phyloP scores from a whole-genome alignment of 176 grass and related monocot species.

The Zoysia japonica region DNA sequence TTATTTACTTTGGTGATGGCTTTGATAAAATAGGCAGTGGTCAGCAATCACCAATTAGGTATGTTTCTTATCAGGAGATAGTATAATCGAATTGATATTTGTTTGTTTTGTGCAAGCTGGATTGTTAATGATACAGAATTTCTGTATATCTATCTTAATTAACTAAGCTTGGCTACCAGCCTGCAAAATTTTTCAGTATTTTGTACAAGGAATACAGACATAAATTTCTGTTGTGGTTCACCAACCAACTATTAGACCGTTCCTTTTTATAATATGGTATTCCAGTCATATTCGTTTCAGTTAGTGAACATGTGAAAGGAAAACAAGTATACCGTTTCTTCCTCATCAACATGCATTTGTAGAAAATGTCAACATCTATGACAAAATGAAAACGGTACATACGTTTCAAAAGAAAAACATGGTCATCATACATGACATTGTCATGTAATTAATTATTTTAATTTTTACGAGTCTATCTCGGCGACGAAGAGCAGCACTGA shows the following conservation, averaged over 20 bases:
- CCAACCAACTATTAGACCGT: neutral
- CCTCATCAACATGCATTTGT: no score
- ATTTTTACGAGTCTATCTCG: neutral
- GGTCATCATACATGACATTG: no score
- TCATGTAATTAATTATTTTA: neutral
- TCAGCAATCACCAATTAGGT: neutral
- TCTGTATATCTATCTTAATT: neutral
- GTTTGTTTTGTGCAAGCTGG: neutral
- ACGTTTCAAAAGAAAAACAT: no score
- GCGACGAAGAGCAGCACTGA: neutral
- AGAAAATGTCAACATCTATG: no score
- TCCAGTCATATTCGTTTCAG: neutral
- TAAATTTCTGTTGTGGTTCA: conserved; percentile 7
- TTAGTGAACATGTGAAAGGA: neutral
- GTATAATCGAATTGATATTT: neutral
- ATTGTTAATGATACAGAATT: neutral
- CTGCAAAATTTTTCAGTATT: neutral
- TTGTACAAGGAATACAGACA: conserved; percentile 1
- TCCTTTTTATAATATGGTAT: neutral
- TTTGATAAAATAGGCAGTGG: neutral
- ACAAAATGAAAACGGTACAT: no score
- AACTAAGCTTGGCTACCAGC: neutral
- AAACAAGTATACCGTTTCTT: no score
- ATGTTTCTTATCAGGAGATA: neutral
- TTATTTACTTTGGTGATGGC: conserved; percentile 15